Percentiles rank a stretch among this genome's conserved stretches.
These are phyloP conservation scores for Aspergillus affinis DNA, from an alignment of 495 filamentous ascomycete species.

Conservation along the genomic window DNA sequence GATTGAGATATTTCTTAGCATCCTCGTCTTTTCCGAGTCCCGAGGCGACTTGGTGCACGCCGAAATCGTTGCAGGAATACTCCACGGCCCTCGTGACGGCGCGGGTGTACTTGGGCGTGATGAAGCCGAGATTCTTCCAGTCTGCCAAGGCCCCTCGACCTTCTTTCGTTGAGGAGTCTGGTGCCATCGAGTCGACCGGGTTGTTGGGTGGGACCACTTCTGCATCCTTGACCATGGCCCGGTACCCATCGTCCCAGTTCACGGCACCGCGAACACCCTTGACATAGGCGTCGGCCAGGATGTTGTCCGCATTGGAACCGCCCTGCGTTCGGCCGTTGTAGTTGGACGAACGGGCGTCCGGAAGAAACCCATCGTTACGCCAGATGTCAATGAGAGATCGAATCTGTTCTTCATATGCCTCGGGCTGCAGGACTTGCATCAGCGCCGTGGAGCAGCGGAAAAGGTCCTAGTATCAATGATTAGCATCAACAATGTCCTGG, in stretches of 20 bases:
- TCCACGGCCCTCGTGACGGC: conserved; percentile 67
- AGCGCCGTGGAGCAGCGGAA: conserved; percentile 65
- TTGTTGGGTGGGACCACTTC: conserved; percentile 62
- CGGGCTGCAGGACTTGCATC: conserved; percentile 64
- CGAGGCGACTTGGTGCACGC: conserved; percentile 48
- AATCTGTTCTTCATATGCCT: conserved; percentile 62
- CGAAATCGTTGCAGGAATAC: conserved; percentile 70
- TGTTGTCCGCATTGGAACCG: conserved; percentile 71
- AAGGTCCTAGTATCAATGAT: conserved; percentile 43
- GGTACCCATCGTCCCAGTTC: conserved; percentile 68
- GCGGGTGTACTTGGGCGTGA: conserved; percentile 60
- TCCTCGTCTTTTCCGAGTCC: conserved; percentile 56
- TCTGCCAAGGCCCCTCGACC: conserved; percentile 70
- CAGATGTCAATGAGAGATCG: conserved; percentile 72
- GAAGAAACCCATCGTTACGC: conserved; percentile 64
- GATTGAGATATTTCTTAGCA: conserved; percentile 58
- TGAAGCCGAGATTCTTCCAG: conserved; percentile 63
- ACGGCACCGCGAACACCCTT: conserved; percentile 65
- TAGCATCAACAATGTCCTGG: neutral
- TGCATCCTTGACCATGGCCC: conserved; percentile 69
- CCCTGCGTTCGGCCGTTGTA: conserved; percentile 72
- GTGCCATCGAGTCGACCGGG: conserved; percentile 60
- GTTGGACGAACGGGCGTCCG: conserved; percentile 66
- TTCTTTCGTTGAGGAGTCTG: conserved; percentile 64
- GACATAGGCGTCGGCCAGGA: conserved; percentile 73